Evolutionary conservation across 192 early-diverging fungal species (phyloP), one percentile per base, ranked within the genome.

Genomic region (Coemansia sp.): DNA sequence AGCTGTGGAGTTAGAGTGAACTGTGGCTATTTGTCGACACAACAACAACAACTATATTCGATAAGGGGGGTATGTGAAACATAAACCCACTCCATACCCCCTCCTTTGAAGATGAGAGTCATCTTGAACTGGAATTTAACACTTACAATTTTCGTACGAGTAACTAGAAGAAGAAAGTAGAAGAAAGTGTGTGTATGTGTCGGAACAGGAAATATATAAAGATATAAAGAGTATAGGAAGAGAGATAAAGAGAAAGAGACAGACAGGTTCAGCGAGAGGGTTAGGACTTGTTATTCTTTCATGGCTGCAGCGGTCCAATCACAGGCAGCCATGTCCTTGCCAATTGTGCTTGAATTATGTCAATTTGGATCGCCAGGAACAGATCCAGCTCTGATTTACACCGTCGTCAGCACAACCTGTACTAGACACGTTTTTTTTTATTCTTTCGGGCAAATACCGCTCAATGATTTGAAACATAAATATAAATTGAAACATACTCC

Each of bases 311-410:
- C 20, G 61, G 70, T 33, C 75, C 75, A 77, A 77, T 77, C 75
- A 72, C 75, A 77, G 55, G 33, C 33, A 65, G 75, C 75, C 75
- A 77, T 71, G 75, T 70, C 38, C 57, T 52, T 24, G 24, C 24
- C 24, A 24, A 24, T 24, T 24, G 24, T 24, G 24, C 24, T 24
- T 24, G 24, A 24, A 24, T 24, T 24, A 24, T 24, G 24, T 24
- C 24, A 1, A 24, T 24, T 24, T 24, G 24, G 24, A 24, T 24
- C 24, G 24, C 24, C 24, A 24, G 24, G 24, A 24, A 24, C 24
- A 24, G 24, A 24, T 24, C 24, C 24, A 24, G 24, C 24, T 24
- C 24, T 24, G 24, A 24, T 24, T 24, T 24, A 24, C 24, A 1
- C 24, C 24, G 24, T 24, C 24, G 24, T 24, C 24, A 24, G 24